Evolutionary conservation across 1,139 yeast species (phyloP), one percentile per base, ranked within the genome.

Genomic region (Taiozyma sp.): DNA sequence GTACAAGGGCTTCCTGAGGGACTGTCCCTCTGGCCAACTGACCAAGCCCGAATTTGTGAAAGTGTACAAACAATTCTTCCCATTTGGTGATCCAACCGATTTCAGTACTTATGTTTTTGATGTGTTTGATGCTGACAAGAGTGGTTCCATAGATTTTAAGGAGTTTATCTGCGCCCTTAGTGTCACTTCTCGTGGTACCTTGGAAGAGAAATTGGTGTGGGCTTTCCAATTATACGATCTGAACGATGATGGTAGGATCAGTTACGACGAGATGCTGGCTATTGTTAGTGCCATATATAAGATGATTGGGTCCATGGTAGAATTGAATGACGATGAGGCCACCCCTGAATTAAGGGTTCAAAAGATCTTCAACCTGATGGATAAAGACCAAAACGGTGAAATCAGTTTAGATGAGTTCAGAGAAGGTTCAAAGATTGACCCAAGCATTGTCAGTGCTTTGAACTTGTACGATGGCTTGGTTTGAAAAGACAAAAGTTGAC

Each of bases 241-340:
- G 56, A 84, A 88, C 63, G 79, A 80, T 52, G 86, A 83, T 57
- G 98, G 97, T 1, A 76, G 74, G 58, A 79, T 95, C 52, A 74
- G 80, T 35, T 88, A 84, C 66, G 77, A 80, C 39, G 98, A 93
- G 65, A 81, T 93, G 81, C 73, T 89, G 52, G 74, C 81, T 4
- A 89, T 95, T 43, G 87, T 91, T 9, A 75, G 78, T 30, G 88
- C 98, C 29, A 88, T 93, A 40, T 93, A 93, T 68, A 88, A 88
- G 68, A 90, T 95, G 98, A 86, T 93, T 52, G 99, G 99, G 0
- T 79, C 91, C 2, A 91, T 91, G 96, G 96, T 91, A 55, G 83
- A 85, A 55, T 74, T 91, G 49, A 90, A 91, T 8, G 93, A 83
- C n/a, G 97, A 90, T 64, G 98, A 91, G 62, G 80, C 82, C 47